Evolutionary conservation across 495 filamentous ascomycete species (phyloP).

Genomic region (Hypoxylon perforatum): DNA sequence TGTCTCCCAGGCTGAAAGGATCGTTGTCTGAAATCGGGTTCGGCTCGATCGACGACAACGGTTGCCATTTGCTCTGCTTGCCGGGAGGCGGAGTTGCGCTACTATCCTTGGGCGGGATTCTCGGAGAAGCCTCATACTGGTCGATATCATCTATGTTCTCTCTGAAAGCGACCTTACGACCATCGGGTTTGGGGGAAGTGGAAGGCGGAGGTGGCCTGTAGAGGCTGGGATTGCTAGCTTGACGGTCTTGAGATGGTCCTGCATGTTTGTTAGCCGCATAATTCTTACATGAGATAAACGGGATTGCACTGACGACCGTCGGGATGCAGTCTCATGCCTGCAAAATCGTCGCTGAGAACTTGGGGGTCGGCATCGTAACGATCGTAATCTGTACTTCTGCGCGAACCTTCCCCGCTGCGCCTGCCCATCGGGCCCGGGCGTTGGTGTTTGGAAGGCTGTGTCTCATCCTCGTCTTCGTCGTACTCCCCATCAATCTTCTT

Average conservation of each 20-base stretch:
- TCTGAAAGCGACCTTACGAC: conserved; percentile 82
- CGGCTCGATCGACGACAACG: conserved; percentile 86
- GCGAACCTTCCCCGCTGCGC: conserved; percentile 57
- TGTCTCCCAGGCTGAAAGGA: conserved; percentile 95
- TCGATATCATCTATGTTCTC: conserved; percentile 81
- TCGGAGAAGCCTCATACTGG: conserved; percentile 72
- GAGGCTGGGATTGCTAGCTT: conserved; percentile 72
- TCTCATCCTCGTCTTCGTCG: conserved; percentile 65
- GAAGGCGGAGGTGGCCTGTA: conserved; percentile 78
- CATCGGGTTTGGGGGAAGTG: conserved; percentile 68
- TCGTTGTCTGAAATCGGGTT: conserved; percentile 90
- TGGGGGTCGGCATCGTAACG: conserved; percentile 97
- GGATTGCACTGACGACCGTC: conserved; percentile 71
- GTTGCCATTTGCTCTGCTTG: conserved; percentile 96
- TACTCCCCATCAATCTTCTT: conserved; percentile 92
- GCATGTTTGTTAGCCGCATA: conserved; percentile 26
- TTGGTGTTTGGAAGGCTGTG: conserved; percentile 50
- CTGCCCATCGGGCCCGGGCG: conserved; percentile 45
- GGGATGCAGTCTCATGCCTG: conserved; percentile 82
- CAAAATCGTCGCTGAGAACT: conserved; percentile 90
- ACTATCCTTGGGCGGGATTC: conserved; percentile 55
- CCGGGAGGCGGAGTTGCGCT: conserved; percentile 48
- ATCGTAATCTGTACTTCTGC: conserved; percentile 82
- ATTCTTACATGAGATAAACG: not conserved
- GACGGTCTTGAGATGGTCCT: conserved; percentile 38